Conservation (phyloP, 2,329 filamentous ascomycete genomes). For the Penicillium decumbens region DNA sequence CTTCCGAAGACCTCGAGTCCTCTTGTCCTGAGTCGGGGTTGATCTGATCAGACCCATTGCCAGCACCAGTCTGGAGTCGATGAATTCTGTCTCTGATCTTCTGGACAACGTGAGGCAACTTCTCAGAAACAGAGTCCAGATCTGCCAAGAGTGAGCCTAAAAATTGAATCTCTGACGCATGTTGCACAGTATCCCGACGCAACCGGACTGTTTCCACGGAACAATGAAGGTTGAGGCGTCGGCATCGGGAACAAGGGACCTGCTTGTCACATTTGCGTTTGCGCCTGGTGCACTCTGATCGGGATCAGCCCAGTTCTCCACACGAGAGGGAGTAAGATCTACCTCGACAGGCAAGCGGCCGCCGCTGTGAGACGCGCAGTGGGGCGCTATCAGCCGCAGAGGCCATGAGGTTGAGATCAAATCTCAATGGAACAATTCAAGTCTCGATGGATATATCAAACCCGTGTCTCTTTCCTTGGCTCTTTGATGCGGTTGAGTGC, state of each 20-base stretch:
- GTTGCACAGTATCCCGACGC: conserved; percentile 22
- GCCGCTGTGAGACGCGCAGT: conserved; percentile 24
- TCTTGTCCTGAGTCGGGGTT: conserved; percentile 1
- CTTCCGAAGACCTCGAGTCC: conserved; percentile 4
- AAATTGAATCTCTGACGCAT: conserved; percentile 27
- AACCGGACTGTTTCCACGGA: conserved; percentile 25
- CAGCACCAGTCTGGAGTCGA: conserved; percentile 19
- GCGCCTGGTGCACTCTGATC: conserved; percentile 25
- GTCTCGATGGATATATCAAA: background rate
- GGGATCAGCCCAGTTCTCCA: conserved; percentile 6
- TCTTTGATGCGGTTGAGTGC: background rate
- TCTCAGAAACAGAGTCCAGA: conserved; percentile 12
- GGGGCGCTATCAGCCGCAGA: conserved; percentile 8
- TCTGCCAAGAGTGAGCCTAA: conserved; percentile 20
- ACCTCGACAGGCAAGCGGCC: conserved; percentile 25
- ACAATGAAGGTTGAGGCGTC: conserved; percentile 22
- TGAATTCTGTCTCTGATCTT: conserved; percentile 21
- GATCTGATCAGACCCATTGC: conserved; percentile 1
- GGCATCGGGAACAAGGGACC: conserved; percentile 23
- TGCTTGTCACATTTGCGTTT: conserved; percentile 28
- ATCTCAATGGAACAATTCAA: background rate
- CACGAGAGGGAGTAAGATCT: background rate
- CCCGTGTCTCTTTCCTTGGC: background rate
- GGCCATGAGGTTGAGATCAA: conserved; percentile 3
- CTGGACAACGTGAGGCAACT: conserved; percentile 4